Conservation (phyloP, 129 eudicot species). For the Centella asiatica region DNA sequence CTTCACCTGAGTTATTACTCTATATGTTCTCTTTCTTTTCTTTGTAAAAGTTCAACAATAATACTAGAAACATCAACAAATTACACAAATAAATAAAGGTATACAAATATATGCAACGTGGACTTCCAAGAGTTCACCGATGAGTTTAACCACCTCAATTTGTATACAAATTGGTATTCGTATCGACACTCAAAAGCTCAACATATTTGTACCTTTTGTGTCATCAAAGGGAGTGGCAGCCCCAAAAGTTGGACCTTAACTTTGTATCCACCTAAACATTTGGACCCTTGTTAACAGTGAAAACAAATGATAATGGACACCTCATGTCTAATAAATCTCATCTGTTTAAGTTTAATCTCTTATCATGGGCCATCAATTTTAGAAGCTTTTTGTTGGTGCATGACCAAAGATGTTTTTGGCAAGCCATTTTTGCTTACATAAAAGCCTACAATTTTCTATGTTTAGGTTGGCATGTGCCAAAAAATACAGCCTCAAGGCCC, state of each 20-base stretch:
- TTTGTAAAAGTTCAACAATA: not conserved
- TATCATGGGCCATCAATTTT: not conserved
- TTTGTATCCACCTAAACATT: not conserved
- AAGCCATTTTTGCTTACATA: not conserved
- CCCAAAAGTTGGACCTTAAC: not conserved
- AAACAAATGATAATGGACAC: constrained; percentile 4
- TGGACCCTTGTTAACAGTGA: constrained; percentile 14
- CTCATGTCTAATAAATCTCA: constrained; percentile 10
- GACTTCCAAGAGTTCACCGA: too few relatives aligned
- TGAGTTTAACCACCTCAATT: too few relatives aligned
- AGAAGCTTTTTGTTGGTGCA: constrained; percentile 9
- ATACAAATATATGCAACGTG: too few relatives aligned
- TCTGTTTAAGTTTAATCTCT: not conserved
- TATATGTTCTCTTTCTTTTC: not conserved
- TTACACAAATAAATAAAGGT: too few relatives aligned
- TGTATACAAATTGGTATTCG: too few relatives aligned
- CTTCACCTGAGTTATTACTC: constrained; percentile 2
- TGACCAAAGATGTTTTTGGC: constrained; percentile 9
- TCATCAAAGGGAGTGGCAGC: constrained; percentile 20
- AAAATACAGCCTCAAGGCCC: not conserved
- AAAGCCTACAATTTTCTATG: constrained; percentile 4
- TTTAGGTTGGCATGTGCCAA: not conserved
- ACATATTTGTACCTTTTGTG: constrained; percentile 14
- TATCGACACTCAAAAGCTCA: too few relatives aligned
- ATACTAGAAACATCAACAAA: too few relatives aligned